Evolutionary conservation across 2,329 filamentous ascomycete species (phyloP), one percentile per base, ranked within the genome.

Genomic region (Reticulascus tulasneorum): DNA sequence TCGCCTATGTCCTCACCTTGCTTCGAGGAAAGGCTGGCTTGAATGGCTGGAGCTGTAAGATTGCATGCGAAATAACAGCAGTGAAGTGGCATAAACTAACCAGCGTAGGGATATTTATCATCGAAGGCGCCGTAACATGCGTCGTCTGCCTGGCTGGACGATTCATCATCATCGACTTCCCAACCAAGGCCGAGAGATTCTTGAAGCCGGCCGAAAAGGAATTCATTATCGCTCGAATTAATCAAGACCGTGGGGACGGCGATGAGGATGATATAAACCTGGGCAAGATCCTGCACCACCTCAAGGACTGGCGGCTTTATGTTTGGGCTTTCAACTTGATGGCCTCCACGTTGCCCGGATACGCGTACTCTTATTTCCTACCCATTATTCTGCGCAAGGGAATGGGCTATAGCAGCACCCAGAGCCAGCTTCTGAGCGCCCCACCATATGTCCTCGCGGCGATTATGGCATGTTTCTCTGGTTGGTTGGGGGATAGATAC

Each of bases 301-400:
- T 61, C 28, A 50, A 46, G 29, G 57, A 62, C 44, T 61, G 58
- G 56, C 55, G 58, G 44, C 38, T 60, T 6, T 55, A 60, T 47
- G 47, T 60, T 38, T 57, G 53, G 51, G 56, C 53, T 10, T 59
- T 55, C 40, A 56, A 53, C 39, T 49, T 56, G 42, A 36, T 58
- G 45, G 46, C 49, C 18, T 55, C 49, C 37, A 57, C 49, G 33
- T 48, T 48, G 22, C 51, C 55, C 2, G 49, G 50, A 6, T 63
- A 61, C 35, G 53, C 55, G 2, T 59, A 55, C 39, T 48, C 47
- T 30, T 60, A 62, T 37, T 63, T 64, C 46, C 49, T 60, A 5
- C 60, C 60, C 4, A 54, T 63, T 33, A 62, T 63, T 28, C 46
- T 64, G 9, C 51, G 47, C 10, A 45, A 47, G 6, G 55, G 58